Base-by-base conservation (phyloP, 768 basidiomycete genomes). In the Serendipita indica region DNA sequence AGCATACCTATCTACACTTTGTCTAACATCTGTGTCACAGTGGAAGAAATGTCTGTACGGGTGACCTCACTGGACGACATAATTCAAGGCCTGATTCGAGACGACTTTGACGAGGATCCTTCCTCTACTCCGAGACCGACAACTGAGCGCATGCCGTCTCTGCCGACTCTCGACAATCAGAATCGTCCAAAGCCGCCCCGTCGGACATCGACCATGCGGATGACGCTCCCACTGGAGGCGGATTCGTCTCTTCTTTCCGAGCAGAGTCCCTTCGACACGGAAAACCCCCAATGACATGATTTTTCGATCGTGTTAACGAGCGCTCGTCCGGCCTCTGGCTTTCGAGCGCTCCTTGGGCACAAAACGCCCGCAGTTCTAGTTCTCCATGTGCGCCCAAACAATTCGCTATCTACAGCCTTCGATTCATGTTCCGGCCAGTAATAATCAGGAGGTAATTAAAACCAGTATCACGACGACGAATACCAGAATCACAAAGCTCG, bases 71-170 rank as follows among this genome's bases (percentile, higher is more conserved):
- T 54, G 32, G 49, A 54, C 49, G 49, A 54, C 4, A 25, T 30
- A 18, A 54, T 54, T 7, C 49, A 54, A 54, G 49, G 16, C n/a
- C 25, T 54, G n/a, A 7, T 54, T n/a, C 22, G 30, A 30, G 30
- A 54, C 25, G 49, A 54, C 25, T 54, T 54, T 54, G 49, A 54
- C n/a, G 49, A 54, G 7, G 49, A 54, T 30, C 22, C 22, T 22
- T 54, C 49, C 4, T 54, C 49, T 27, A 54, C 49, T 27, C 49
- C 49, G 32, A 4, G 30, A 16, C 49, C 49, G 32, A 20, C 10
- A 10, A n/a, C 10, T 10, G 35, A 37, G 35, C 10, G 35, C 10
- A 10, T 10, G n/a, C 10, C 35, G n/a, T 37, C 35, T 37, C 10
- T n/a, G 35, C 35, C 35, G 35, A n/a, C 10, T 10, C 35, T n/a